These are phyloP conservation scores for Fomitopsis serialis DNA, from an alignment of 768 basidiomycete species.

Conservation along the genomic window DNA sequence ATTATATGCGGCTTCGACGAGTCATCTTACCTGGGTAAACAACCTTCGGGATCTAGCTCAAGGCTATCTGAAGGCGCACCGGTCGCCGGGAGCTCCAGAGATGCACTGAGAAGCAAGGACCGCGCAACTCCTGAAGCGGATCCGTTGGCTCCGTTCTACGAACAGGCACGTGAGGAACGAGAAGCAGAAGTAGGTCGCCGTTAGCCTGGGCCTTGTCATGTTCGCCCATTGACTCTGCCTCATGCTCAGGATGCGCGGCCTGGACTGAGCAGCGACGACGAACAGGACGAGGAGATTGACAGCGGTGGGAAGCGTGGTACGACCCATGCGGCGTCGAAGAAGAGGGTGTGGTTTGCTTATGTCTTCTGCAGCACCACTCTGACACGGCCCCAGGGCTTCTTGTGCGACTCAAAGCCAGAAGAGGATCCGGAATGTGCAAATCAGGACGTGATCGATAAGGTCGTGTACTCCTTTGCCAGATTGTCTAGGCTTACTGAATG, in stretches of 20 bases:
- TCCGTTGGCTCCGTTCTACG: slow-evolving; percentile 64
- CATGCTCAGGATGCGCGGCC: background rate
- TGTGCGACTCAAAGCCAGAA: slow-evolving; percentile 49
- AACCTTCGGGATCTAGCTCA: no score
- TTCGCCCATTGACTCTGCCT: background rate
- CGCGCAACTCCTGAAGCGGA: slow-evolving; percentile 27
- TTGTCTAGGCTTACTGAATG: background rate
- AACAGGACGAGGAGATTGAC: background rate
- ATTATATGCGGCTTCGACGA: slow-evolving; percentile 30
- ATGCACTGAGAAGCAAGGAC: background rate
- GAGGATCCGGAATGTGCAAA: slow-evolving; percentile 41
- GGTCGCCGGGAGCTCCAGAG: no score
- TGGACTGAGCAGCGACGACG: background rate
- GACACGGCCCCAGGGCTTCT: slow-evolving; percentile 48
- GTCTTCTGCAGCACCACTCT: background rate
- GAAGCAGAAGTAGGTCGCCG: slow-evolving; percentile 35
- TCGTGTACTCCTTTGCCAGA: slow-evolving; percentile 15
- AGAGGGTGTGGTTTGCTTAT: slow-evolving; percentile 6
- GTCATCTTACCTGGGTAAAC: background rate
- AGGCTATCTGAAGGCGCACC: no score
- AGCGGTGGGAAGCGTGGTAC: background rate
- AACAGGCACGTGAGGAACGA: slow-evolving; percentile 43
- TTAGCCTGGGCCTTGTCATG: background rate
- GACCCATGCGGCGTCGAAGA: slow-evolving; percentile 5
- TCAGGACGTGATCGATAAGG: slow-evolving; percentile 74